Evolutionary conservation across 352 stramenopile genomes (phyloP).

Genomic region (Globisporangium takayamanum): DNA sequence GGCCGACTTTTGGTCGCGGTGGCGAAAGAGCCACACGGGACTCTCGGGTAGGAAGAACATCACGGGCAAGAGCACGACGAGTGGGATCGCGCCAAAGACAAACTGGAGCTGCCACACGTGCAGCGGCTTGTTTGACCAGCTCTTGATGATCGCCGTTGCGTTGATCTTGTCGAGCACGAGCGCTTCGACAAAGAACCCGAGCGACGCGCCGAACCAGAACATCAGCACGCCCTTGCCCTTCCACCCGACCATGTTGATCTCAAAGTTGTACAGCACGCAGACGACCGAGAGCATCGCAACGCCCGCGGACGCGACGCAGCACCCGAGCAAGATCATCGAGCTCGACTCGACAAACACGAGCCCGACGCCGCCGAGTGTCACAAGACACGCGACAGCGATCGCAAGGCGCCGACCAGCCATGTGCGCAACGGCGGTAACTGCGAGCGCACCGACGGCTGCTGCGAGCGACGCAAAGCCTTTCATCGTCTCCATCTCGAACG

Average conservation of each 20-base stretch:
- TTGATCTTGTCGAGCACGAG: constrained; percentile 71
- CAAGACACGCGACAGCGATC: constrained; percentile 47
- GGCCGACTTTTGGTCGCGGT: constrained; percentile 56
- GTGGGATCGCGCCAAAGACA: constrained; percentile 62
- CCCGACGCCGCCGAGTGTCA: constrained; percentile 55
- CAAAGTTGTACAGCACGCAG: constrained; percentile 82
- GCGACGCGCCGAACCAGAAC: constrained; percentile 60
- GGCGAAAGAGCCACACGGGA: constrained; percentile 71
- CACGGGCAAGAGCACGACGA: constrained; percentile 50
- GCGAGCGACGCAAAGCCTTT: constrained; percentile 64
- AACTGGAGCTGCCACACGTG: constrained; percentile 82
- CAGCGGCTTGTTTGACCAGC: constrained; percentile 61
- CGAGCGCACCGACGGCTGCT: constrained; percentile 39
- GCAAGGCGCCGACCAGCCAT: constrained; percentile 57
- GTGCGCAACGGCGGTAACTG: constrained; percentile 48
- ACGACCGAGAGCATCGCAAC: constrained; percentile 75
- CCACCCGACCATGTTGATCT: constrained; percentile 83
- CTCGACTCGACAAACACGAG: constrained; percentile 67
- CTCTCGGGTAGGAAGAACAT: constrained; percentile 70
- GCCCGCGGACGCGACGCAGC: constrained; percentile 55
- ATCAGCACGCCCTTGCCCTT: constrained; percentile 85
- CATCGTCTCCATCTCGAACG: constrained; percentile 57
- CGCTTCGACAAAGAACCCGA: constrained; percentile 77
- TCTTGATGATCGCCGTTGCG: constrained; percentile 46
- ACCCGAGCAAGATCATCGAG: constrained; percentile 59